These are phyloP conservation scores for Tarenaya hassleriana DNA, from an alignment of 345 rosid species.

Conservation along the genomic window DNA sequence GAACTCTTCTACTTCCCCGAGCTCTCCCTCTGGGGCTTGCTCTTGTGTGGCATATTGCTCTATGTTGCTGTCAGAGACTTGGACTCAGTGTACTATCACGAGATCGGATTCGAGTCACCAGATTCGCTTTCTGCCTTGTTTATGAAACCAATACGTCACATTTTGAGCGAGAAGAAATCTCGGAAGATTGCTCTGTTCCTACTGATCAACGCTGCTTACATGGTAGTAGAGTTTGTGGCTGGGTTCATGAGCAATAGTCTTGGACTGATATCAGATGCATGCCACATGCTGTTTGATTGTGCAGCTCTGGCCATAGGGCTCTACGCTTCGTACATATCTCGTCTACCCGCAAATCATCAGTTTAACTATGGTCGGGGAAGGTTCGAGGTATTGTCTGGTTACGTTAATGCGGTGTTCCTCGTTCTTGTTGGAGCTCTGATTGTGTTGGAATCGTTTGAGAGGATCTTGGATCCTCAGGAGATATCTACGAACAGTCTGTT, in stretches of 20 bases:
- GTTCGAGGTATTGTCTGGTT: conserved; percentile 91
- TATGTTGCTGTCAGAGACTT: conserved; percentile 66
- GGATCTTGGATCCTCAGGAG: conserved; percentile 96
- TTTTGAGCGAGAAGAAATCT: conserved; percentile 90
- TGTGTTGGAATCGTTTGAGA: conserved; percentile 88
- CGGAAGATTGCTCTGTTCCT: conserved; percentile 91
- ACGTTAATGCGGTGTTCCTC: conserved; percentile 85
- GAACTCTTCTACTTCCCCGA: conserved; percentile 80
- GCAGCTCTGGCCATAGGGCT: conserved; percentile 93
- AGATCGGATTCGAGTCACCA: conserved; percentile 59
- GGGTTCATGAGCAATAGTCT: conserved; percentile 98
- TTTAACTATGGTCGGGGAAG: conserved; percentile 94
- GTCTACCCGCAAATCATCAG: conserved; percentile 82
- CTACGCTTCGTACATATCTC: conserved; percentile 87
- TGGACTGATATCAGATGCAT: conserved; percentile 93
- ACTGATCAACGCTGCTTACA: conserved; percentile 76
- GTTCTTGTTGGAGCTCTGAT: conserved; percentile 85
- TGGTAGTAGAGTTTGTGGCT: conserved; percentile 88
- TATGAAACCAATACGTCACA: conserved; percentile 74
- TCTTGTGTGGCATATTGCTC: conserved; percentile 63
- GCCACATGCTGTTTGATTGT: conserved; percentile 98
- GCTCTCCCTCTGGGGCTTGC: conserved; percentile 77
- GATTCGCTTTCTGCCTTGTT: conserved; percentile 45
- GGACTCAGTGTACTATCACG: conserved; percentile 46
- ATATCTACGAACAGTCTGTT: conserved; percentile 81